Percentiles rank a stretch among this genome's conserved stretches.
phyloP scores from a whole-genome alignment of 2,329 filamentous ascomycete genomes.

The Arthrocladium fulminans region DNA sequence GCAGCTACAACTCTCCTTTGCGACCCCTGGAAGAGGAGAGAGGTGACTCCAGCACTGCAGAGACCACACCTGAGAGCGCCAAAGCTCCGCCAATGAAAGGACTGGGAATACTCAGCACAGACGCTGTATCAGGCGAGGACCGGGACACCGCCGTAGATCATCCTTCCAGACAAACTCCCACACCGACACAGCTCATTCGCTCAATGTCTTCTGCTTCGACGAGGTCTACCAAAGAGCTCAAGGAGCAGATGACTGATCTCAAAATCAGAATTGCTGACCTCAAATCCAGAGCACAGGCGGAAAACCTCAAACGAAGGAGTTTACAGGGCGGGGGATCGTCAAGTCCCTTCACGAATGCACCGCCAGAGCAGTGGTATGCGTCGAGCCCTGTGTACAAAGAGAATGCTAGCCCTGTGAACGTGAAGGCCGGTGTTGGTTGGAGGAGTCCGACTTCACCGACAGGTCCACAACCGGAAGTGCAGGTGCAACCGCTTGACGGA shows the following conservation, averaged over 20 bases:
- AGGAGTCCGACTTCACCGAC: conserved; percentile 10
- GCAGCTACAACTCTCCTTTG: conserved; percentile 20
- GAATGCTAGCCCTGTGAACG: conserved; percentile 29
- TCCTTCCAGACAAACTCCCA: background rate
- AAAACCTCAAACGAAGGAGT: conserved; percentile 68
- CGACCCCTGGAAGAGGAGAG: conserved; percentile 19
- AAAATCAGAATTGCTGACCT: conserved; percentile 76
- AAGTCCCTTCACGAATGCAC: conserved; percentile 68
- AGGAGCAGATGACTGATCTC: conserved; percentile 75
- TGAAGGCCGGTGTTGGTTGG: conserved; percentile 29
- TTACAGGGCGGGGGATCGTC: conserved; percentile 65
- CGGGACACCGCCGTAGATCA: conserved; percentile 8
- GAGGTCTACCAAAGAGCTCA: conserved; percentile 45
- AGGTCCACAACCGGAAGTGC: background rate
- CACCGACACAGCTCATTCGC: conserved; percentile 13
- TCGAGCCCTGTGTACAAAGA: conserved; percentile 32
- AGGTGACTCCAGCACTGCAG: conserved; percentile 16
- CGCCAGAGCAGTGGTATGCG: conserved; percentile 46
- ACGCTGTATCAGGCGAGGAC: conserved; percentile 15
- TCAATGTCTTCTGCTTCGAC: conserved; percentile 16
- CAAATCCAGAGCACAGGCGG: conserved; percentile 68
- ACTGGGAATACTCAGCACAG: conserved; percentile 20
- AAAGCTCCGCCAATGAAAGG: conserved; percentile 9
- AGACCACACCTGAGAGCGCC: conserved; percentile 19
- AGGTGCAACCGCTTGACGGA: background rate